Evolutionary conservation across 345 rosid species (phyloP), one percentile per base, ranked within the genome.

Genomic region (Salix arbutifolia): DNA sequence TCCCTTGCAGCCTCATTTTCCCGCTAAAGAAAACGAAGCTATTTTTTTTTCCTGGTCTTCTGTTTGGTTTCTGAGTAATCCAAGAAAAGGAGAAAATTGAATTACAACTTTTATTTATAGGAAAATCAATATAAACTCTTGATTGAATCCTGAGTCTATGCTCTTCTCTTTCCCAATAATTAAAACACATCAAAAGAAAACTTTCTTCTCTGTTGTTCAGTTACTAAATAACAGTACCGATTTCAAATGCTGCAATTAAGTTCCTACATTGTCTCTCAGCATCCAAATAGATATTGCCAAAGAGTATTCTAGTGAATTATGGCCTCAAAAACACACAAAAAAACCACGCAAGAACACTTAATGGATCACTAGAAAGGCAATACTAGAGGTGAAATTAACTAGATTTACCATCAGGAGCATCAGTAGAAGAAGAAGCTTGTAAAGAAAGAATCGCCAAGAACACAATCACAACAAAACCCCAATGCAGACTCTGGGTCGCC

Each of bases 401-500:
- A 52, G 40, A 65, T 4, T 77, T 87, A 93, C 99, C 94, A 61
- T 96, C 96, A 40, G 85, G 78, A 37, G 85, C 88, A 83, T 93
- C 93, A 33, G 95, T 92, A 35, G 74, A 74, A 11, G 92, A 86
- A 46, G 74, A 64, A 71, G 88, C 78, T 48, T 74, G 82, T 74
- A 75, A 72, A 83, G 80, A 81, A 69, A 89, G 81, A 74, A 76
- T 67, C 73, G 70, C 76, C 7, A 64, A 83, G 88, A 87, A 46
- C 69, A 86, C 60, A 56, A 82, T 60, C 16, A 76, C 76, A 21
- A 71, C 65, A 67, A 78, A 64, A 71, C 33, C 79, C 50, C 61
- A 77, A 38, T 74, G 53, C 42, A 37, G 65, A 42, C 66, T 23
- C 66, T 77, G 79, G 31, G 58, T 82, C 52, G 62, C 80, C 87